A percentile compares a stretch with the other conserved stretches of the same genome.
These are phyloP conservation scores for Metarhizium guizhouense DNA, from an alignment of 2,329 filamentous ascomycete species.

Conservation along the genomic window DNA sequence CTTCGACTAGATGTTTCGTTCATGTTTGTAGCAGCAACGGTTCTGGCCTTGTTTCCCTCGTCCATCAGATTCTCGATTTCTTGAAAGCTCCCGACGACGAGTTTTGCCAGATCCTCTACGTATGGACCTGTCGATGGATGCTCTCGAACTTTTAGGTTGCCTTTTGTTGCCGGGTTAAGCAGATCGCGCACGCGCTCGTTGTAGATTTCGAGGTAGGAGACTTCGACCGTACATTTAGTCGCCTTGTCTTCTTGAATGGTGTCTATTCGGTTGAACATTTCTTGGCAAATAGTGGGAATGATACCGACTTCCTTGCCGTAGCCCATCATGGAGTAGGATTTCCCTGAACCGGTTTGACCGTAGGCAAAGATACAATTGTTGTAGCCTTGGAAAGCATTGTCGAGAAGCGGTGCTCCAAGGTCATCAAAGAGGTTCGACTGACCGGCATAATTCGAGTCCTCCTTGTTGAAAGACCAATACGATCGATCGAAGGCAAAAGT, in stretches of 20 bases:
- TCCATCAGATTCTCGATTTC: constrained; percentile 99
- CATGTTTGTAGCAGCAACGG: constrained; percentile 98
- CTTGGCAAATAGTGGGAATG: constrained; percentile 92
- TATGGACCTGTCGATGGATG: constrained; percentile 97
- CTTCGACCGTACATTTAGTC: constrained; percentile 85
- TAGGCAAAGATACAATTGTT: constrained; percentile 99
- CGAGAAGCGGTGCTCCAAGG: constrained; percentile 78
- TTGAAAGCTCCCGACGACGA: constrained; percentile 84
- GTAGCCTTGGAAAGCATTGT: constrained; percentile 97
- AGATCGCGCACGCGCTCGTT: constrained; percentile 95
- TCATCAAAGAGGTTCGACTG: constrained; percentile 86
- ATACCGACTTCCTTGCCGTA: constrained; percentile 94
- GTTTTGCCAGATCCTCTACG: constrained; percentile 92
- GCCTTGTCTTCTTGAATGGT: constrained; percentile 63
- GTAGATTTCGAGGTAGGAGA: constrained; percentile 98
- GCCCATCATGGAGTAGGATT: constrained; percentile 99
- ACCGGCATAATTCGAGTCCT: constrained; percentile 73
- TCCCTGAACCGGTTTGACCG: constrained; percentile 95
- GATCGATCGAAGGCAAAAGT: constrained; percentile 93
- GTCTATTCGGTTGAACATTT: constrained; percentile 88
- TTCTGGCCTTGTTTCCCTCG: constrained; percentile 96
- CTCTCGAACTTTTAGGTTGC: constrained; percentile 93
- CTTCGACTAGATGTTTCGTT: constrained; percentile 98
- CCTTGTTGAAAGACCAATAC: constrained; percentile 94
- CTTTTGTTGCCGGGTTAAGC: constrained; percentile 89